These are phyloP conservation scores for Ophiostoma himal-ulmi DNA, from an alignment of 2,329 filamentous ascomycete genomes.

Conservation along the genomic window DNA sequence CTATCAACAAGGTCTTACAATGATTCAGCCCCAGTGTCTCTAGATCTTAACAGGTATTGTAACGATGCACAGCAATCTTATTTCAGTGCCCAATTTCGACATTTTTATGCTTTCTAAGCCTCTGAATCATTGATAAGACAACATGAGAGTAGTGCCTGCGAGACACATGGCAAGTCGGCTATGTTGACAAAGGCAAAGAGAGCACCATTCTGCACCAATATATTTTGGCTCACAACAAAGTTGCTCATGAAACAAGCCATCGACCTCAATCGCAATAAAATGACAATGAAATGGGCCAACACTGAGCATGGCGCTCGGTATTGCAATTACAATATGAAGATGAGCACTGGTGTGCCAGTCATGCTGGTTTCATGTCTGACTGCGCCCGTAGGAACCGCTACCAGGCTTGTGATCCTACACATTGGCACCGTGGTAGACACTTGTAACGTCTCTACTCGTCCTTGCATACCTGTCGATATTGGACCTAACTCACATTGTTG, in stretches of 20 bases:
- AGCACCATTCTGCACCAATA: not conserved
- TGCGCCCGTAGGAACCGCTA: not conserved
- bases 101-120: not conserved
- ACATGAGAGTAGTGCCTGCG: not conserved
- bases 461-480: not conserved
- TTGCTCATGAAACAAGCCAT: not conserved
- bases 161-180: not conserved
- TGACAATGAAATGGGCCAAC: not conserved
- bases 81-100: not conserved
- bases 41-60: not conserved
- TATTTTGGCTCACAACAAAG: not conserved
- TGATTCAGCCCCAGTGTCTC: not conserved
- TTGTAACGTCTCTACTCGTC: constrained; percentile 4
- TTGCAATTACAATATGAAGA: not conserved
- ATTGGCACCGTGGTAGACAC: not conserved
- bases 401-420: not conserved
- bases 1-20: constrained; percentile 5
- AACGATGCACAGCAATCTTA: constrained; percentile 1
- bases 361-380: not conserved
- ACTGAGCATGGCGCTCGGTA: not conserved
- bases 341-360: not conserved
- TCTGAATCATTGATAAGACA: not conserved
- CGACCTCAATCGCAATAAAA: not conserved
- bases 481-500: not conserved
- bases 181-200: not conserved